Base-by-base conservation (phyloP, 371 early-diverging fungal genomes). In the Umbelopsis sp. region DNA sequence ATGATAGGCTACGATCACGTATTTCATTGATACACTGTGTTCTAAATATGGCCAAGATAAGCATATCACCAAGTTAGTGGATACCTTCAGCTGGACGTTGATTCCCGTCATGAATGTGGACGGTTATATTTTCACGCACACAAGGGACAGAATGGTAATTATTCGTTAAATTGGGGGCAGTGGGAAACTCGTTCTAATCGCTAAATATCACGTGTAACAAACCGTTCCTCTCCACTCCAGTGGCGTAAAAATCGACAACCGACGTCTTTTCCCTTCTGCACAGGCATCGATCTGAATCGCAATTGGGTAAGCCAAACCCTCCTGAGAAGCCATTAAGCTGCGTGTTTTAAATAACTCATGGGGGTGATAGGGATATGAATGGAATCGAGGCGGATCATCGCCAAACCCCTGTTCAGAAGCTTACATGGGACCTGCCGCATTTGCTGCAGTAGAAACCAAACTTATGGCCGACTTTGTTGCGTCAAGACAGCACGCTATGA, bases 161-260 rank as follows among this genome's bases (percentile, higher is more conserved):
- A 24, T 35, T 57, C 0, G 4, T 35, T 3, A 25, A 57, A 35
- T 57, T 25, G 57, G 57, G 18, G 57, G 18, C 16, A 41, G 12
- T 57, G 35, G 11, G 16, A n/a, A 48, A 48, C 22, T 22, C 48
- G 48, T 48, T 48, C 16, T 16, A 48, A 16, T 20, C 6, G 8
- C 14, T 7, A 48, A 16, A 7, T 5, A 16, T 20, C 48, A 16
- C 16, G 48, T 20, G n/a, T 48, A 20, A 22, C 22, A 22, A 22
- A 16, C 18, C 18, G 48, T 2, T 7, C 35, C 16, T 57, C 16
- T 41, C 41, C 41, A 41, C 41, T 35, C 22, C 29, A 71, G 82
- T 86, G 86, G 86, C 81, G 86, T 64, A 86, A 86, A 75, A 86
- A 84, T 72, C 73, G 81, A 12, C 78, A 82, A 45, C 77, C 78